Evolutionary conservation across 305 asterid genomes (phyloP).

Genomic region (Fraxinus velutina): DNA sequence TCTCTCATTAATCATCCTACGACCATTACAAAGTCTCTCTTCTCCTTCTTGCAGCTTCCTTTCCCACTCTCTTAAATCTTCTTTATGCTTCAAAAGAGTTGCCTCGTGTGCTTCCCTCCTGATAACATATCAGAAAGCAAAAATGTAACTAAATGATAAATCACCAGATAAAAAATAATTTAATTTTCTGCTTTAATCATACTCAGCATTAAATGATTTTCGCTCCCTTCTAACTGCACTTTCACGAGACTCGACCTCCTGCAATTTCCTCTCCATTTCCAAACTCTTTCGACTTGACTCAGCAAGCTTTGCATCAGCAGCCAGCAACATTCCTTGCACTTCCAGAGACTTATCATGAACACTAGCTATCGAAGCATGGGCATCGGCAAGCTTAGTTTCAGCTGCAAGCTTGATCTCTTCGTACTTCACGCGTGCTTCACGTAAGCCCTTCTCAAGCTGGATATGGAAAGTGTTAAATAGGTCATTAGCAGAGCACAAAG

Average conservation of each 20-base stretch:
- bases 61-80: constrained; percentile 74
- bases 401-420: constrained; percentile 52
- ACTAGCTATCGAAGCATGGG: constrained; percentile 56
- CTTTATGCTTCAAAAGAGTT: constrained; percentile 50
- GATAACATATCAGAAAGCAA: constrained; percentile 18
- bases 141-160: background rate
- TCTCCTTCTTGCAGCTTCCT: constrained; percentile 77
- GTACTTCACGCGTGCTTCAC: constrained; percentile 42
- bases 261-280: constrained; percentile 72
- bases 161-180: background rate
- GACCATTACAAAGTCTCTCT: constrained; percentile 60
- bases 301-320: constrained; percentile 82
- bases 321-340: constrained; percentile 59
- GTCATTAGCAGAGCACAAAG: constrained; percentile 8
- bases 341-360: constrained; percentile 59
- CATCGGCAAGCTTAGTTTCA: constrained; percentile 62
- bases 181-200: constrained; percentile 27
- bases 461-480: constrained; percentile 11
- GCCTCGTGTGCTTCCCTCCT: constrained; percentile 75
- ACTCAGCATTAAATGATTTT: constrained; percentile 68
- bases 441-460: constrained; percentile 74
- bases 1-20: constrained; percentile 65
- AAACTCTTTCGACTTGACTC: constrained; percentile 66
- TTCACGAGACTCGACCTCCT: constrained; percentile 75
- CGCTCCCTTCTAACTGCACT: constrained; percentile 70